A percentile compares a stretch with the other conserved stretches of the same genome.
These are phyloP conservation scores for Podila minutissima DNA, from an alignment of 192 early-diverging fungal species.

Conservation along the genomic window DNA sequence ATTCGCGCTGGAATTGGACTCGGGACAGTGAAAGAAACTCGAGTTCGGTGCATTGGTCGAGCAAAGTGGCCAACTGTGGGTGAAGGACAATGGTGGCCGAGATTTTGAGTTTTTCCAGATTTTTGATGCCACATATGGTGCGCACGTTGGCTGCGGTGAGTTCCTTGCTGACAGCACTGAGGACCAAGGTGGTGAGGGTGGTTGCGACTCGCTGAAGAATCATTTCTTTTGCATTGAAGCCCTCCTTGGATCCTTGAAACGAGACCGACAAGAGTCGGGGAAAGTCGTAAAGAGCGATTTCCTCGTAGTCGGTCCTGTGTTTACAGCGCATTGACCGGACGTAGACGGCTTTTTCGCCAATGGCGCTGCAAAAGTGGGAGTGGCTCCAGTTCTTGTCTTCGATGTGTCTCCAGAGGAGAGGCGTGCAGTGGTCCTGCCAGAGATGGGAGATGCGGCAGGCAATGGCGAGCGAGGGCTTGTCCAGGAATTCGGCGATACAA, in stretches of 20 bases:
- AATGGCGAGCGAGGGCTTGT: conserved; percentile 38
- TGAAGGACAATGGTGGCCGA: conserved; percentile 3
- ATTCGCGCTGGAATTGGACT: neutral
- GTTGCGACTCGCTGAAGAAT: conserved; percentile 7
- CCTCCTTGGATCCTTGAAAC: conserved; percentile 20
- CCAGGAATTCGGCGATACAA: conserved; percentile 33
- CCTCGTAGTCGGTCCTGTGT: conserved; percentile 36
- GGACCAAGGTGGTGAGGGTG: conserved; percentile 15
- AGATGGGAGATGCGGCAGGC: conserved; percentile 32
- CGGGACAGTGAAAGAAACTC: conserved; percentile 38
- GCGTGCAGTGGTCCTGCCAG: conserved; percentile 29
- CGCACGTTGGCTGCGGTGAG: conserved; percentile 4
- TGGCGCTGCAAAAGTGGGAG: conserved; percentile 16
- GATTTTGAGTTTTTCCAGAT: conserved; percentile 31
- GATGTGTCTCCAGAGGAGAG: conserved; percentile 38
- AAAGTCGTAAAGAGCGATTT: conserved; percentile 28
- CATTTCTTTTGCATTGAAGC: conserved; percentile 17
- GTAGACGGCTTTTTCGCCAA: conserved; percentile 13
- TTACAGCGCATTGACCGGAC: conserved; percentile 35
- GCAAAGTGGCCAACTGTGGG: conserved; percentile 4
- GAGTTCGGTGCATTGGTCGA: conserved; percentile 13
- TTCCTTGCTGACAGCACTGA: conserved; percentile 8
- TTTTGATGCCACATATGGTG: conserved; percentile 9
- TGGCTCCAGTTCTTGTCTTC: conserved; percentile 38
- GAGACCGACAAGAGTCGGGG: conserved; percentile 24